Base-by-base conservation (phyloP, 495 filamentous ascomycete genomes). In the Penicillium taxi region DNA sequence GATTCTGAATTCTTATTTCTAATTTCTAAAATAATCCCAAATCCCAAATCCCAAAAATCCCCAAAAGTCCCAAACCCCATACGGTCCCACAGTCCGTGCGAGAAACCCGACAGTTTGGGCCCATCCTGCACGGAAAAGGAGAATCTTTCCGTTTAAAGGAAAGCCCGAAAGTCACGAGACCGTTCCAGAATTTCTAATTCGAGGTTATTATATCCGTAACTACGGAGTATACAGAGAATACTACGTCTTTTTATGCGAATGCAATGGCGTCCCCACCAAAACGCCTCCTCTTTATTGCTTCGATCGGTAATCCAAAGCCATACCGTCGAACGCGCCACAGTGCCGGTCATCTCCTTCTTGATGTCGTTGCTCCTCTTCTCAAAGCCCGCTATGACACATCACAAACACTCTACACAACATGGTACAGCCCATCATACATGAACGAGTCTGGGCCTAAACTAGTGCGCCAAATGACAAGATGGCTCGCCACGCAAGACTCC, bases 261-360 rank as follows among this genome's bases (percentile, higher is more conserved):
- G n/a, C 18, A 2, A 3, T 16, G 6, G 9, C 17, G 9, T n/a
- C 26, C 5, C 22, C 51, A 16, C 57, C 55, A 7, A 49, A 45
- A 22, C 61, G 68, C 42, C 63, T 67, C 28, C 58, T 81, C 40
- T 73, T 84, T 52, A 71, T 88, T 43, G 80, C 77, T 62, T 84
- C 81, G 19, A 73, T 88, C 41, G 83, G 83, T 39, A 88, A 88
- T 48, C 35, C 78, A 61, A 24, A 53, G 66, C 63, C 70, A 19
- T 83, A 86, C 58, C 67, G 64, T 36, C 63, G 73, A 32, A 89
- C 82, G n/a, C 80, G 82, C 9, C 87, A 94, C 61, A 84, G 75
- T 38, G 81, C 85, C 22, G 87, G 86, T 35, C 84, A 93, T 63
- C 61, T 73, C 33, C 73, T 84, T 13, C 75, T 90, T 46, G 56